Percentiles rank a stretch among this genome's conserved stretches.
phyloP scores from a whole-genome alignment of 2,329 filamentous ascomycete genomes.

The Myriosclerotinia curreyana region DNA sequence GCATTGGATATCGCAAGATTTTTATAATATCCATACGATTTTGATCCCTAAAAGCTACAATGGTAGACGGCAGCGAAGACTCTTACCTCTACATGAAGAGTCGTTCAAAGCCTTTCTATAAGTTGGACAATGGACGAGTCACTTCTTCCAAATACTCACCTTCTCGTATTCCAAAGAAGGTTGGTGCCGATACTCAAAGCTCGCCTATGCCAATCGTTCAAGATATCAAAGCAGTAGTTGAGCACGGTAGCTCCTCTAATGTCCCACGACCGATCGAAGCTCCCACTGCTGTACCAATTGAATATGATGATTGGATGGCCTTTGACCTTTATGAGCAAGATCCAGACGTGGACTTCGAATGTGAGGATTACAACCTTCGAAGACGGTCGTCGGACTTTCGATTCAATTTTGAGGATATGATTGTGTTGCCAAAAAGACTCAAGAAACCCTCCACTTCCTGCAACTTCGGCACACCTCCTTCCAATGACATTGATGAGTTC shows the following conservation, averaged over 20 bases:
- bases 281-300: neutral
- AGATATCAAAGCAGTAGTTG: neutral
- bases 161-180: slow-evolving; percentile 10
- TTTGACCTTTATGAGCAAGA: slow-evolving; percentile 22
- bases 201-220: neutral
- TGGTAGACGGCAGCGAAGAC: slow-evolving; percentile 20
- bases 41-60: slow-evolving; percentile 11
- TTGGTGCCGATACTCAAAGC: neutral
- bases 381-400: slow-evolving; percentile 13
- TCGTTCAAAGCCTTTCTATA: neutral
- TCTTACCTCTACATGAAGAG: slow-evolving; percentile 18
- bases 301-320: slow-evolving; percentile 16
- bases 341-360: slow-evolving; percentile 7
- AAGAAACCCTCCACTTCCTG: slow-evolving; percentile 2
- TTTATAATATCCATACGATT: slow-evolving; percentile 10
- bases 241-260: neutral
- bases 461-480: neutral
- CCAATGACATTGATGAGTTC: slow-evolving; percentile 18
- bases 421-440: slow-evolving; percentile 18
- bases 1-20: slow-evolving; percentile 16
- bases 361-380: slow-evolving; percentile 7
- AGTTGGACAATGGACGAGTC: neutral
- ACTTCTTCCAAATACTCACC: neutral
- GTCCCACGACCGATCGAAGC: neutral
- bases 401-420: slow-evolving; percentile 21